Base-by-base conservation (phyloP, 345 rosid species). In the Leavenworthia alabamica region DNA sequence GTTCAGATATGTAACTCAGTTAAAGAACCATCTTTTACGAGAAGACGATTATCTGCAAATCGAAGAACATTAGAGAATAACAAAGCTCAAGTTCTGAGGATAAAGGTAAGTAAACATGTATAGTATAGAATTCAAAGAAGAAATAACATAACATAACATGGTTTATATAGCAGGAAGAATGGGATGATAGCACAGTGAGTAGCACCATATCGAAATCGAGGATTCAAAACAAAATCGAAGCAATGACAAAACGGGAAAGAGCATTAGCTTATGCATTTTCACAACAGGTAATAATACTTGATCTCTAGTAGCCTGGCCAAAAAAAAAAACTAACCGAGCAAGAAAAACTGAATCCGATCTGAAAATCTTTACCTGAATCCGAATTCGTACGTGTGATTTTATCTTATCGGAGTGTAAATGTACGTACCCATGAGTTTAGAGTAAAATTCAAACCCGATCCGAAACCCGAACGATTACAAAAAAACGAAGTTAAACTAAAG, bases 221-320 rank as follows among this genome's bases (percentile, higher is more conserved):
- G 77, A 73, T 78, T 64, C 85, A 83, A 78, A 80, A 58, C 79
- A 75, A 82, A 52, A 67, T 84, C 28, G 95, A 86, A 78, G 95
- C 90, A 28, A 79, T 74, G 62, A 86, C 86, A 9, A 73, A 89
- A 70, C 88, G 92, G 0, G 95, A 88, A 62, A 82, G 95, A 68
- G 92, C 98, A 27, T 77, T 86, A 29, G 98, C 96, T 17, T 91
- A 88, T 71, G 96, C 95, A 24, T 88, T 86, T 72, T 81, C 96
- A 45, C 98, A 88, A 56, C 96, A 83, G 96, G 96, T 91, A 73
- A 7, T 47, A 6, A 23, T 29, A 28, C 7, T 41, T 51, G 33
- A 53, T 36, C 43, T 22, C 22, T 20, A 20, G 22, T 20, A 20
- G 22, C n/a, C n/a, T n/a, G n/a, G n/a, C n/a, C n/a, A n/a, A n/a